phyloP scores from a whole-genome alignment of 78 protist species.

The Protostelium mycophagum region DNA sequence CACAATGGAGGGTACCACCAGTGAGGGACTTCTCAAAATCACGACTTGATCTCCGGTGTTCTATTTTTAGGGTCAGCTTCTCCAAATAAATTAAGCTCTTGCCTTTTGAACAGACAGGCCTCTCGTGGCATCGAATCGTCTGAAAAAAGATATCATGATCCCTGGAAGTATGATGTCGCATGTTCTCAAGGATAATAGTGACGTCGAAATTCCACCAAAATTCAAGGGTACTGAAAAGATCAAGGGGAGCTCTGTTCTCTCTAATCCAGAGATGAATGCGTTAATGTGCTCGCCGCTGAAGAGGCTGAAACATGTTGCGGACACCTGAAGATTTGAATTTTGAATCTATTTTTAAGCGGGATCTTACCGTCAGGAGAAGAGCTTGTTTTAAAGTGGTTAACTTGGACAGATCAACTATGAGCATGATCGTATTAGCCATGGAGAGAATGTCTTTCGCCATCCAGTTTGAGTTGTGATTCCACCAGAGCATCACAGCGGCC shows the following conservation, averaged over 20 bases:
- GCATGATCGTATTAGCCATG: not conserved
- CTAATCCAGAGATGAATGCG: not conserved
- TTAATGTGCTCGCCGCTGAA: not conserved
- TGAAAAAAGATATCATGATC: not conserved
- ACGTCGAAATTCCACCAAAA: too few species aligned
- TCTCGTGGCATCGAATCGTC: not conserved
- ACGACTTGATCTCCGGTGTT: not conserved
- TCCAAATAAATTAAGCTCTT: not conserved
- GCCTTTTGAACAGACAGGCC: not conserved
- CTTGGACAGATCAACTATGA: not conserved
- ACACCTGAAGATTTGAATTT: not conserved
- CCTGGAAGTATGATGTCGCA: not conserved
- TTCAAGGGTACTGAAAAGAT: not conserved
- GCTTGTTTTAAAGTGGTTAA: not conserved
- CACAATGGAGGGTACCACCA: too few species aligned
- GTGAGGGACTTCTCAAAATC: too few species aligned
- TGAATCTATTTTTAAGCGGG: not conserved
- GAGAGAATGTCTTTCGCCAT: not conserved
- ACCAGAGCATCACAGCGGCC: not conserved
- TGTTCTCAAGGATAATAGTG: not conserved
- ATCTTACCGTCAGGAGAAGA: not conserved
- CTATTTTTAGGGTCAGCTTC: not conserved
- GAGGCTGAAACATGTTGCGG: not conserved
- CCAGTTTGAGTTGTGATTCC: not conserved
- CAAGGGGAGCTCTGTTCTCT: not conserved